Evolutionary conservation across 2,329 filamentous ascomycete species (phyloP), one percentile per base, ranked within the genome.

Genomic region (Aspergillus sp.): DNA sequence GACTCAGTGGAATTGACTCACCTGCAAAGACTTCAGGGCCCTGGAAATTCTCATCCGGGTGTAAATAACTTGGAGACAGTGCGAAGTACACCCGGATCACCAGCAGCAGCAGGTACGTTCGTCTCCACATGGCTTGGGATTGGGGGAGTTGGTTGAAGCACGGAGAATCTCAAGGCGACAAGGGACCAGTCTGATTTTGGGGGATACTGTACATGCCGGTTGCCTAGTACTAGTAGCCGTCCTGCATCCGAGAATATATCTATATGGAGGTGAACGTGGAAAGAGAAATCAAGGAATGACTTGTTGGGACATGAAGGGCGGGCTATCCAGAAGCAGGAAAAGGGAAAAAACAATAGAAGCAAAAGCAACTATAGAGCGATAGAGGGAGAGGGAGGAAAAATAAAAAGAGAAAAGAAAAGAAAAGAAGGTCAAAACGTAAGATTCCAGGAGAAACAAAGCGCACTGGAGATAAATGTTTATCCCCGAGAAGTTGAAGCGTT

Each of bases 41-140:
- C 80, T 99, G 95, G 72, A 99, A 99, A 82, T 98, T 95, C 83
- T 99, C 95, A 80, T 99, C 95, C 5, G 95, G 95, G 77, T 99
- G 95, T 50, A 99, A 86, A 77, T 99, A 99, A 82, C 94, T 98
- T 61, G 95, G 91, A 64, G 90, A 93, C 66, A 98, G 81, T 62
- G 95, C 94, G 76, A 98, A 94, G 85, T 94, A 98, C 72, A 98
- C 84, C 77, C 95, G 90, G 71, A 96, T 86, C 68, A 95, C 82
- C 71, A 96, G 83, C 70, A 99, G 83, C 59, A 96, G 80, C 64
- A 98, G 83, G 79, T 96, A 96, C 64, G 88, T 86, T 77, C 93
- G 88, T 82, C 93, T 88, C 92, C 92, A 96, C 94, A 97, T 97
- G 68, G 55, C 71, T 70, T 62, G 55, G 11, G 54, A 54, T 59